Base-by-base conservation (phyloP, 2,329 filamentous ascomycete genomes). In the Phyllosticta ampelicida region DNA sequence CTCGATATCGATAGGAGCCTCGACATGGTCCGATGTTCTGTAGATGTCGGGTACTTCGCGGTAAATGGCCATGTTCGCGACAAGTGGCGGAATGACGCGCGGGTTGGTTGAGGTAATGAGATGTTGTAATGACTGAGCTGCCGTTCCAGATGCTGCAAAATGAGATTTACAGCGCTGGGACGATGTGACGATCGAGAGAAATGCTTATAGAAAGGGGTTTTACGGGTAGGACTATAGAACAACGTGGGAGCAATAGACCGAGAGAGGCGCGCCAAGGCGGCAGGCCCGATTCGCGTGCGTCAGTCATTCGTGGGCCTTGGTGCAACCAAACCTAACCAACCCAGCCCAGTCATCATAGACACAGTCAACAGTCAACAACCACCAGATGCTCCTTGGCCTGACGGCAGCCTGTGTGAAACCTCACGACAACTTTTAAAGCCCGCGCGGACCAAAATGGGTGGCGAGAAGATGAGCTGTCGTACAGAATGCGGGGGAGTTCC, bases 1-100 rank as follows among this genome's bases (percentile, higher is more conserved):
- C 65, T 76, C 75, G 53, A 78, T 71, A 58, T 74, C 71, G 61
- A 74, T 69, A 55, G 69, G 64, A 55, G 29, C 44, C 44, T 58
- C 56, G 20, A 44, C 36, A 44, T 44, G 6, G 36, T 44, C 36
- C 36, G 36, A 16, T 8, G 36, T 2, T n/a, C 36, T 44, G 36
- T 44, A 44, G n/a, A 44, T 44, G 36, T 44, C 36, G 13, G 36
- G 36, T 6, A 44, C 36, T 44, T 44, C 36, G n/a, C 16, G 13
- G 36, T 44, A 44, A 8, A 44, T 44, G 3, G 13, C 36, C 36
- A 44, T 44, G 36, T 44, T 44, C 23, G 36, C 36, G 36, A 44
- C 36, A 44, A n/a, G 36, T 44, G 36, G 30, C 36, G n/a, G 36
- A n/a, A 44, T n/a, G 36, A 3, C 36, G 30, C 10, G 36, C 36